These are phyloP conservation scores for Dictyostelium firmibasis DNA, from an alignment of 78 protist genomes.

Conservation along the genomic window DNA sequence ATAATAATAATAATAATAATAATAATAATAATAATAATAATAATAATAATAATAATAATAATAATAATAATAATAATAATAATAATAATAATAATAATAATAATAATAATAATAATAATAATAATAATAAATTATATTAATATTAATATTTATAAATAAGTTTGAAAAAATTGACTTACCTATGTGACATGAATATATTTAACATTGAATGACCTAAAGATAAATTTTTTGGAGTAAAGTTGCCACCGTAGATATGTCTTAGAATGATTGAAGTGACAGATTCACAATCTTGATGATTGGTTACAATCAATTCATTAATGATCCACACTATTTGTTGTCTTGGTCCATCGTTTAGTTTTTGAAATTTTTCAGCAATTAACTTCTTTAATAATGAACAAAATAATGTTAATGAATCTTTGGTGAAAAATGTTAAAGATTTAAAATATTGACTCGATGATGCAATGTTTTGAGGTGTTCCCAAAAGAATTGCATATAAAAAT, in stretches of 20 bases:
- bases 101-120: too few relatives aligned
- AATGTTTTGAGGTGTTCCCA: neutral
- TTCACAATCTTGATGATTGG: conserved; percentile 67
- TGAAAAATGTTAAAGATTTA: conserved; percentile 16
- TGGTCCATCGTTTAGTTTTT: conserved; percentile 47
- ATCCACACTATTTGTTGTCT: conserved; percentile 72
- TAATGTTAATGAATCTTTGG: conserved; percentile 32
- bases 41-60: too few relatives aligned
- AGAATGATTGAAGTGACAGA: conserved; percentile 23
- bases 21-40: too few relatives aligned
- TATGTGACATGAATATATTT: conserved; percentile 17
- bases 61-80: too few relatives aligned
- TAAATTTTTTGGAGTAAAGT: conserved; percentile 30
- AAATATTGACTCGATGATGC: neutral
- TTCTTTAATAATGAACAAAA: conserved; percentile 37
- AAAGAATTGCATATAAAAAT: conserved; percentile 24
- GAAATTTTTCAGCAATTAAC: conserved; percentile 45
- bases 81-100: too few relatives aligned
- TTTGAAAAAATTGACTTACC: neutral
- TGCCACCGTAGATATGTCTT: conserved; percentile 68
- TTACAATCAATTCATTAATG: neutral
- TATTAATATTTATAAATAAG: neutral
- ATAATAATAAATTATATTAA: neutral
- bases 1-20: too few relatives aligned
- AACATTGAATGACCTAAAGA: conserved; percentile 15